Evolutionary conservation across 345 rosid genomes (phyloP).

Genomic region (Nasturtium officinale): DNA sequence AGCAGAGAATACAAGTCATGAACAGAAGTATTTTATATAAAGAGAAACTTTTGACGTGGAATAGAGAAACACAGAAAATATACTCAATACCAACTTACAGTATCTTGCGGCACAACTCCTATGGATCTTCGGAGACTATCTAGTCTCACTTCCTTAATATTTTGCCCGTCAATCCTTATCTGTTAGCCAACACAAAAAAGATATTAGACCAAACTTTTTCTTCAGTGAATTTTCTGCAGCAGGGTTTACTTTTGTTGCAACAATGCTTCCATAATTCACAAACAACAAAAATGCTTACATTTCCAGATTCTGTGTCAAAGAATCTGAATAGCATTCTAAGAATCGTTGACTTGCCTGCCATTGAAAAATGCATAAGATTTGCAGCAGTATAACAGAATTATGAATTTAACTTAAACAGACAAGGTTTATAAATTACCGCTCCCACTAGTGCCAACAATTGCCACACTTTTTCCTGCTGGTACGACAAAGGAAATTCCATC

Average conservation of each 20-base stretch:
- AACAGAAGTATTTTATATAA: background rate
- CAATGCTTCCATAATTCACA: slow-evolving; percentile 17
- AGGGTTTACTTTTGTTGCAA: slow-evolving; percentile 23
- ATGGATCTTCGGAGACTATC: slow-evolving; percentile 72
- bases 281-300: slow-evolving; percentile 53
- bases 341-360: slow-evolving; percentile 93
- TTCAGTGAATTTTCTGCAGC: slow-evolving; percentile 14
- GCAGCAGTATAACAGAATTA: slow-evolving; percentile 31
- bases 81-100: slow-evolving; percentile 56
- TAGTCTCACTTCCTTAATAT: slow-evolving; percentile 70
- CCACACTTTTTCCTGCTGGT: slow-evolving; percentile 96
- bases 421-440: slow-evolving; percentile 59
- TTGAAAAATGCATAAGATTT: slow-evolving; percentile 39
- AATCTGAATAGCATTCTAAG: slow-evolving; percentile 90
- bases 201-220: slow-evolving; percentile 17
- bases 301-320: slow-evolving; percentile 80
- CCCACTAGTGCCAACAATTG: slow-evolving; percentile 99
- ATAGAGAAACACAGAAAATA: slow-evolving; percentile 3
- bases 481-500: slow-evolving; percentile 87
- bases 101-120: slow-evolving; percentile 99
- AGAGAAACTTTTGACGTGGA: background rate
- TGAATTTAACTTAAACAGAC: slow-evolving; percentile 1
- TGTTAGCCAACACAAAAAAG: slow-evolving; percentile 36
- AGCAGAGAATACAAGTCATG: slow-evolving; percentile 2
- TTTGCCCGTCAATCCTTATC: slow-evolving; percentile 87